Evolutionary conservation across 306 rosid genomes (phyloP), one percentile per base, ranked within the genome.

Genomic region (Fragaria vesca): DNA sequence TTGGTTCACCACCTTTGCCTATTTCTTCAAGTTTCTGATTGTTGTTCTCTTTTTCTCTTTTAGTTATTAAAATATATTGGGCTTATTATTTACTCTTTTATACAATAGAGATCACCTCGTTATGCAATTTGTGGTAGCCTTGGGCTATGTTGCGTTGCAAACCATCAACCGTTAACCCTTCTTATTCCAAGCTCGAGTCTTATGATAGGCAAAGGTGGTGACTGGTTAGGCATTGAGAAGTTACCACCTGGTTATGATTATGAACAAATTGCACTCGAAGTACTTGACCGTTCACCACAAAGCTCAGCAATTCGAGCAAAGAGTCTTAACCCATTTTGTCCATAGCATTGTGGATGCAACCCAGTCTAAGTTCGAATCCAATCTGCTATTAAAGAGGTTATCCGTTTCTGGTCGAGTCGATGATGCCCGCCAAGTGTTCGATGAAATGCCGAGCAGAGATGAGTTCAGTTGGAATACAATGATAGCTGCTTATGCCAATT

Each of bases 391-490:
- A 0, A 84, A 77, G 21, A 86, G 79, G 74, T 38, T 94, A 4
- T 84, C 88, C 1, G 82, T 84, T 85, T 79, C 89, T 13, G 92
- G 95, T 36, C 87, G 82, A 72, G 51, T 86, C 4, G 83, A 83
- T 21, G 92, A 92, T 50, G 98, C 97, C 62, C 95, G 90, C 43
- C 80, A 88, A 78, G 1, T 90, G 88, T 94, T 94, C 69, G 96
- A 94, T 34, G 55, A 81, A 84, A 89, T 94, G 96, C 85, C 78
- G 48, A 38, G 43, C 0, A 85, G 90, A 80, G 97, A 92, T 75
- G 93, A 88, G 76, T 90, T 87, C 70, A 77, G 89, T 40, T 92
- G 93, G 98, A 94, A 91, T 78, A 90, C 94, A 5, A 88, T 94
- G 92, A 79, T 94, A 48, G 81, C 87, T 81, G 89, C 88, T 58